Base-by-base conservation (phyloP, 768 basidiomycete species). In the Macrolepiota fuliginosa region DNA sequence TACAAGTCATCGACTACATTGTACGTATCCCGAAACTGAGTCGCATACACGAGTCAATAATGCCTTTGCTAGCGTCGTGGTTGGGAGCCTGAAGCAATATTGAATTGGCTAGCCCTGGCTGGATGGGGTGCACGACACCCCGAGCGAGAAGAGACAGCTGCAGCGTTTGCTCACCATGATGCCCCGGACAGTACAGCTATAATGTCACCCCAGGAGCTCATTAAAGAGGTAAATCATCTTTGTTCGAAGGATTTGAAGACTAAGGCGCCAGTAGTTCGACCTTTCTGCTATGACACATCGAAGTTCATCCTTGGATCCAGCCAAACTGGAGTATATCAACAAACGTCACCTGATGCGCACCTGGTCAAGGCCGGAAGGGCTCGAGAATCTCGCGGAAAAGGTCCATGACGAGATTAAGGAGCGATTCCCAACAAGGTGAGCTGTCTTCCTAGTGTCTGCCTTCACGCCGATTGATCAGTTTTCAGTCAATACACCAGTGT, bases 81-180 rank as follows among this genome's bases (percentile, higher is more conserved):
- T 0, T 98, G 93, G 88, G 96, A 98, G 69, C 91, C 94, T 0
- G 81, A 82, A 46, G 94, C 95, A 1, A 73, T 99, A 13, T 74
- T 96, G 25, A 98, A 98, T 68, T 98, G 96, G 89, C 82, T 98
- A 7, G 93, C 93, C 4, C 77, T 98, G 17, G 89, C 93, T n/a
- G 96, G 97, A 0, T 98, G 96, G 92, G 92, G 94, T 24, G 84
- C 81, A 10, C 78, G 82, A 9, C 79, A 79, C 12, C 49, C 67
- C 0, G 50, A 65, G n/a, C 62, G 74, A 9, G 65, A 70, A 27
- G 62, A 66, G 58, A 24, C 63, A 54, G 54, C 61, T 64, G 62
- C 66, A 61, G 70, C 58, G 3, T 56, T 45, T 22, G 63, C 25
- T 11, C 63, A 68, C 7, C 73, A 78, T 35, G 75, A 77, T 36